phyloP scores from a whole-genome alignment of 805 yeast genomes.

The Kodamaea nitidulidarum region DNA sequence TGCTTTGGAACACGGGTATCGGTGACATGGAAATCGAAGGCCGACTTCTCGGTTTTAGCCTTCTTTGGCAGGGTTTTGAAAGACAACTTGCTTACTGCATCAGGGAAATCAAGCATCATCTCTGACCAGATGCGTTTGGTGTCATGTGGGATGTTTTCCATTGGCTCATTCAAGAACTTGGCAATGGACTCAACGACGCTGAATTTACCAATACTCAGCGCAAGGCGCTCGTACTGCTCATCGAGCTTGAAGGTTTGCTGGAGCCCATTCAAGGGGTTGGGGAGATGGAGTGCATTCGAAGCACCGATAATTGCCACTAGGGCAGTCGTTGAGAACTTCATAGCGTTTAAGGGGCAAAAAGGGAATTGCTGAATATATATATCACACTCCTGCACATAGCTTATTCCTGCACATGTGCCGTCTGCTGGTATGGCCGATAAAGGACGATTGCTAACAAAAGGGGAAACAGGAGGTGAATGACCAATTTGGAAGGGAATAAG shows the following conservation, averaged over 20 bases:
- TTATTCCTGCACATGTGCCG: not conserved
- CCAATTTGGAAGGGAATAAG: too few species aligned
- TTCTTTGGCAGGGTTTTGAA: conserved; percentile 48
- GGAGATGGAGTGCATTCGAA: conserved; percentile 20
- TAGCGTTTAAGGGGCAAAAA: conserved; percentile 7
- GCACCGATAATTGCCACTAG: conserved; percentile 18
- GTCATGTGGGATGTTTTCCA: conserved; percentile 45
- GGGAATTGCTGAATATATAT: conserved; percentile 5
- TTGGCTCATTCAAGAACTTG: conserved; percentile 47
- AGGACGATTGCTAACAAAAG: not conserved
- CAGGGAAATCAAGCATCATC: conserved; percentile 57
- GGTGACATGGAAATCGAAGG: conserved; percentile 37
- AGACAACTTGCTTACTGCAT: conserved; percentile 46
- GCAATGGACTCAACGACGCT: conserved; percentile 46
- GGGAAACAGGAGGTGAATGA: not conserved
- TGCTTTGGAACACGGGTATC: conserved; percentile 43
- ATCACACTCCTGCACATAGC: conserved; percentile 5
- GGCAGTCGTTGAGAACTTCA: conserved; percentile 19
- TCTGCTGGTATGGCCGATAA: conserved; percentile 4
- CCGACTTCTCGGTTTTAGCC: conserved; percentile 10
- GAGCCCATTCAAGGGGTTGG: conserved; percentile 17
- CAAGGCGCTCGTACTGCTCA: conserved; percentile 7
- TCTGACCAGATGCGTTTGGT: conserved; percentile 59
- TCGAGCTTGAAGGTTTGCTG: conserved; percentile 16
- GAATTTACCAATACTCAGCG: conserved; percentile 13